A percentile compares a stretch with the other conserved stretches of the same genome.
Evolutionary conservation across 129 eudicot genomes (phyloP).

Genomic region (Artemisia tridentata): DNA sequence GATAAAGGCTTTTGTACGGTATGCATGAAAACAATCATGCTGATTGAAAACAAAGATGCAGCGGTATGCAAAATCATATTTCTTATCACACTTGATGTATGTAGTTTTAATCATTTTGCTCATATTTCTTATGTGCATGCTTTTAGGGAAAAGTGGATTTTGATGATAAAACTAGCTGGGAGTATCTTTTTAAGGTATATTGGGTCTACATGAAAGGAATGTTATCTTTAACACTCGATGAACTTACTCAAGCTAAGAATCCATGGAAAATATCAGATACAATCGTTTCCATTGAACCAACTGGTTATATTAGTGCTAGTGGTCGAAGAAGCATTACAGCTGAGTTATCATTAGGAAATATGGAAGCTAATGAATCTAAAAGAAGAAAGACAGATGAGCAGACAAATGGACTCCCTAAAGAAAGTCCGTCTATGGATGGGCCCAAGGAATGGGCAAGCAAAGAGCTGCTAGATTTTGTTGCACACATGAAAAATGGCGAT

Average conservation of each 20-base stretch:
- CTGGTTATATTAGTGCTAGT: conserved; percentile 17
- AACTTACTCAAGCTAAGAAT: conserved; percentile 65
- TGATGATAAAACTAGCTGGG: conserved; percentile 94
- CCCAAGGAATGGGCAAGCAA: conserved; percentile 71
- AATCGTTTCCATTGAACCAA: conserved; percentile 25
- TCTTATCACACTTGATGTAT: conserved; percentile 4
- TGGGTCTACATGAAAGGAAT: conserved; percentile 73
- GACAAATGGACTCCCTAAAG: conserved; percentile 22
- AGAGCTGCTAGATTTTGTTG: conserved; percentile 78
- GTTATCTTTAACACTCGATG: conserved; percentile 58
- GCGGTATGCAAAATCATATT: conserved; percentile 44
- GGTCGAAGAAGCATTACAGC: conserved; percentile 37
- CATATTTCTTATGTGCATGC: conserved; percentile 30
- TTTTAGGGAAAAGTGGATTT: conserved; percentile 84
- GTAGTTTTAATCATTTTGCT: conserved; percentile 10
- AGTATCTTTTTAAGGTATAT: conserved; percentile 95
- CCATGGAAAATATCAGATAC: conserved; percentile 57
- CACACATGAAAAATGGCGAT: conserved; percentile 84
- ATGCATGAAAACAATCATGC: conserved; percentile 81
- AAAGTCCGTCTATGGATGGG: conserved; percentile 17
- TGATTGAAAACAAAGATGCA: conserved; percentile 78
- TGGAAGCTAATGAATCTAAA: conserved; percentile 40
- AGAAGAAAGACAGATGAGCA: conserved; percentile 42
- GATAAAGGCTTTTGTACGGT: conserved; percentile 91
- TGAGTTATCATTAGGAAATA: conserved; percentile 29